Conservation (phyloP, 1,139 yeast species). For the Debaryomyces subglobosus region DNA sequence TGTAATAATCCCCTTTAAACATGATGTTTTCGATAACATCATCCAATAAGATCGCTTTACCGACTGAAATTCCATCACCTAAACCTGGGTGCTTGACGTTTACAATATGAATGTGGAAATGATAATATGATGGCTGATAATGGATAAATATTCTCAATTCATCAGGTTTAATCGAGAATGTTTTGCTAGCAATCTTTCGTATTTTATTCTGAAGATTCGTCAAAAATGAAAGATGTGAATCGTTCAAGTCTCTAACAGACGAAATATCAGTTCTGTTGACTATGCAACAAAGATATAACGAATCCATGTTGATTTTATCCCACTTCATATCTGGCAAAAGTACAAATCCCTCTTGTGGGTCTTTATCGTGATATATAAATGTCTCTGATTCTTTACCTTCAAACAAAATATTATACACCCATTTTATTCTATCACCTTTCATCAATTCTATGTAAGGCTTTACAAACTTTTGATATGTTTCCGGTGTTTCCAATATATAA, state of each 20-base stretch:
- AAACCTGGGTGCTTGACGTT: constrained; percentile 72
- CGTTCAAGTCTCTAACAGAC: constrained; percentile 73
- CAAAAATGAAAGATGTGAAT: constrained; percentile 61
- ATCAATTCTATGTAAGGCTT: constrained; percentile 76
- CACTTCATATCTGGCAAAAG: constrained; percentile 87
- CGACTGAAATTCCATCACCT: constrained; percentile 72
- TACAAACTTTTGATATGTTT: constrained; percentile 61
- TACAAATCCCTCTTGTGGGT: constrained; percentile 58
- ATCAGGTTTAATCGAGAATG: constrained; percentile 40
- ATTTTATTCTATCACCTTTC: constrained; percentile 77
- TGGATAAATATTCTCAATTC: constrained; percentile 77
- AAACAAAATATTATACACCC: constrained; percentile 87
- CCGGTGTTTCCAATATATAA: constrained; percentile 79
- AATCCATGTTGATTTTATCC: constrained; percentile 74
- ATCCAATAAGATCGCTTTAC: constrained; percentile 81
- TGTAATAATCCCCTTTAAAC: constrained; percentile 50
- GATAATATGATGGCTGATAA: constrained; percentile 95
- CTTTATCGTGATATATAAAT: constrained; percentile 64
- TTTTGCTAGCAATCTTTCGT: constrained; percentile 47
- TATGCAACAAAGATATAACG: constrained; percentile 78
- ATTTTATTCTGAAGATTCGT: constrained; percentile 47
- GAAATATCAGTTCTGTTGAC: constrained; percentile 73
- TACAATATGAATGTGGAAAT: constrained; percentile 91
- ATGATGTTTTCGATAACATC: constrained; percentile 76
- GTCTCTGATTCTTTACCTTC: constrained; percentile 86